phyloP scores from a whole-genome alignment of 352 stramenopile genomes.

The Halophytophthora polymorphica region DNA sequence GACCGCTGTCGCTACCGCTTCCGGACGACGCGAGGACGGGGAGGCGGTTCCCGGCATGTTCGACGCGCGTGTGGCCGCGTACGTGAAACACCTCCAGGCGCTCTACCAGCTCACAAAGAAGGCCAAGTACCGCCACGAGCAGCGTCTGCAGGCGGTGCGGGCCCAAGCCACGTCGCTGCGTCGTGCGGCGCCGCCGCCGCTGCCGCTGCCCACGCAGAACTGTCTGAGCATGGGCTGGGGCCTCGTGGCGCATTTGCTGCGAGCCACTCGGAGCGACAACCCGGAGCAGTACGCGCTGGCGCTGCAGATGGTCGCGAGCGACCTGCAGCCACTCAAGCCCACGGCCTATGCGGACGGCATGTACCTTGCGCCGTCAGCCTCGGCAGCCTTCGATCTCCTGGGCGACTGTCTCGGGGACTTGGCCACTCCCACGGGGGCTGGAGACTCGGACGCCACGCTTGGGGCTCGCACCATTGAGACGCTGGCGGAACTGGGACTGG shows the following conservation, averaged over 20 bases:
- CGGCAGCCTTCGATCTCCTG: conserved; percentile 67
- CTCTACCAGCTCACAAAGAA: conserved; percentile 81
- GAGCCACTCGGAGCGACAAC: conserved; percentile 63
- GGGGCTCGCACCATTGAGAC: conserved; percentile 63
- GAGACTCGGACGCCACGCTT: conserved; percentile 26
- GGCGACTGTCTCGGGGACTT: conserved; percentile 66
- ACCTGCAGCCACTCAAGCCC: conserved; percentile 63
- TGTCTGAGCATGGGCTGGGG: conserved; percentile 85
- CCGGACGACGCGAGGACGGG: conserved; percentile 12
- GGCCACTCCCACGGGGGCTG: conserved; percentile 11
- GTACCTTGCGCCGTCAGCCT: conserved; percentile 76
- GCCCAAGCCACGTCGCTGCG: conserved; percentile 59
- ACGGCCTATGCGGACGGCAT: conserved; percentile 80
- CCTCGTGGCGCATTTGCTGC: conserved; percentile 66
- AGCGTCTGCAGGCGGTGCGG: conserved; percentile 51
- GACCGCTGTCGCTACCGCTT: conserved; percentile 1
- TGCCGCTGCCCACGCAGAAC: conserved; percentile 81
- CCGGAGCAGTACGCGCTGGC: conserved; percentile 63
- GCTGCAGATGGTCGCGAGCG: conserved; percentile 74
- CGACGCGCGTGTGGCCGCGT: conserved; percentile 61
- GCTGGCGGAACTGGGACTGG: conserved; percentile 72
- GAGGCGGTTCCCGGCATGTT: conserved; percentile 44
- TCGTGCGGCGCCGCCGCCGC: conserved; percentile 62
- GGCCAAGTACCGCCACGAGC: conserved; percentile 76
- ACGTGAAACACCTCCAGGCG: conserved; percentile 69